These are phyloP conservation scores for Penicillium longicatenatum DNA, from an alignment of 495 filamentous ascomycete genomes.

Conservation along the genomic window DNA sequence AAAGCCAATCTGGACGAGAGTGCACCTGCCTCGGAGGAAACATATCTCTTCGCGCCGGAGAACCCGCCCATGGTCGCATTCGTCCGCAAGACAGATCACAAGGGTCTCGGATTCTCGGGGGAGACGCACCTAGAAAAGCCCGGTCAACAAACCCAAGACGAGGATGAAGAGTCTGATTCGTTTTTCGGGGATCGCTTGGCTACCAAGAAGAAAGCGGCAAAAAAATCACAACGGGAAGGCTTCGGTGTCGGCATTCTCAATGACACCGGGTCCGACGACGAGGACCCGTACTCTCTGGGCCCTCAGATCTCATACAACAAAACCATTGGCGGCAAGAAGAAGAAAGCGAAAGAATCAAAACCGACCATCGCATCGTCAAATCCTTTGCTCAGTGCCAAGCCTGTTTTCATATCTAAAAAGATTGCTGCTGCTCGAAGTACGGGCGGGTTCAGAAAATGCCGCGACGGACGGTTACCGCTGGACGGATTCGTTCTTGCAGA, in stretches of 20 bases:
- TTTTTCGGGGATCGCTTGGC: constrained; percentile 45
- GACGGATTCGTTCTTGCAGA: constrained; percentile 83
- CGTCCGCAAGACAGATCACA: constrained; percentile 72
- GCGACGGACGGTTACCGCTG: constrained; percentile 84
- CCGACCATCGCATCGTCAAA: constrained; percentile 52
- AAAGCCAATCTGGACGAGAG: constrained; percentile 66
- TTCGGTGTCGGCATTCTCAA: constrained; percentile 92
- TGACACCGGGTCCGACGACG: constrained; percentile 95
- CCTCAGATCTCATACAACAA: constrained; percentile 90
- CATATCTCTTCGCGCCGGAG: constrained; percentile 85
- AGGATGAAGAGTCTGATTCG: constrained; percentile 47
- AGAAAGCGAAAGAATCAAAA: constrained; percentile 66
- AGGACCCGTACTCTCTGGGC: constrained; percentile 91
- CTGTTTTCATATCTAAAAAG: constrained; percentile 80
- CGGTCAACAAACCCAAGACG: constrained; percentile 44
- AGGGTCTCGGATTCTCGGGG: constrained; percentile 78
- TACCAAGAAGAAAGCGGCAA: constrained; percentile 43
- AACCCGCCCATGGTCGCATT: constrained; percentile 78
- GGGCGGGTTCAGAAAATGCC: constrained; percentile 71
- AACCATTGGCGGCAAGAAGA: constrained; percentile 81
- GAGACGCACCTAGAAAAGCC: constrained; percentile 57
- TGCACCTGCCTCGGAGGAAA: constrained; percentile 44
- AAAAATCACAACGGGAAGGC: constrained; percentile 58
- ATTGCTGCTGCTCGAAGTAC: constrained; percentile 54
- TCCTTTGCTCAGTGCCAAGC: constrained; percentile 66